These are phyloP conservation scores for Yamadazyma atmosphaerica DNA, from an alignment of 1,139 yeast genomes.

Conservation along the genomic window DNA sequence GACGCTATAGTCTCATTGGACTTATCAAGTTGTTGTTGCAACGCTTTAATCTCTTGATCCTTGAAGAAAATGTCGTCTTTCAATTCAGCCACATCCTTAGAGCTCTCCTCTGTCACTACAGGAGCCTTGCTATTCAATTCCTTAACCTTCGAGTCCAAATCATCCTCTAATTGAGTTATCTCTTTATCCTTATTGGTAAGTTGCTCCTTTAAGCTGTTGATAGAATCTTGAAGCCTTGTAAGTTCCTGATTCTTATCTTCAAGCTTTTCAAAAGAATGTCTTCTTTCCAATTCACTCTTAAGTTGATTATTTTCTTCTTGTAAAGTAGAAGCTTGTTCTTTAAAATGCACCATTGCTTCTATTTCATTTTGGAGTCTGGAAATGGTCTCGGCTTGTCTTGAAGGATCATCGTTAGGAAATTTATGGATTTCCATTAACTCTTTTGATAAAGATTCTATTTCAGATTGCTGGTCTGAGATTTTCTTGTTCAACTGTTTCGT, in stretches of 20 bases:
- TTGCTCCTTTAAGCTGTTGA: conserved; percentile 27
- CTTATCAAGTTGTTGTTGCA: conserved; percentile 17
- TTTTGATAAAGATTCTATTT: conserved; percentile 11
- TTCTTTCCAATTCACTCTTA: conserved; percentile 14
- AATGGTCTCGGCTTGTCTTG: conserved; percentile 5
- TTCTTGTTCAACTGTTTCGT: conserved; percentile 9
- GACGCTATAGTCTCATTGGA: conserved; percentile 9
- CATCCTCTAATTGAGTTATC: conserved; percentile 11
- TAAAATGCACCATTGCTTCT: conserved; percentile 6
- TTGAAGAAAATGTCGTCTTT: conserved; percentile 16
- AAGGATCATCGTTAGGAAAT: conserved; percentile 11
- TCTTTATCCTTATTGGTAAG: conserved; percentile 12
- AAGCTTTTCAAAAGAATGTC: conserved; percentile 14
- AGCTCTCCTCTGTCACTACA: background rate
- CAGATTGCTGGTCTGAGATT: conserved; percentile 10
- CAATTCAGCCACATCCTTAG: conserved; percentile 7
- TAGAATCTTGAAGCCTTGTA: conserved; percentile 14
- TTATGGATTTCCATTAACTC: conserved; percentile 14
- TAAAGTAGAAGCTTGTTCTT: conserved; percentile 5
- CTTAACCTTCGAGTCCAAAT: conserved; percentile 7
- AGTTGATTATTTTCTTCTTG: conserved; percentile 14
- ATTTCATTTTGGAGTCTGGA: conserved; percentile 9
- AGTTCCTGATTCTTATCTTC: conserved; percentile 17
- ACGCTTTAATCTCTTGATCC: conserved; percentile 17
- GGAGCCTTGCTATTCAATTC: conserved; percentile 5